A percentile compares a stretch with the other conserved stretches of the same genome.
Evolutionary conservation across 495 filamentous ascomycete species (phyloP).

Genomic region (Peziza echinospora): DNA sequence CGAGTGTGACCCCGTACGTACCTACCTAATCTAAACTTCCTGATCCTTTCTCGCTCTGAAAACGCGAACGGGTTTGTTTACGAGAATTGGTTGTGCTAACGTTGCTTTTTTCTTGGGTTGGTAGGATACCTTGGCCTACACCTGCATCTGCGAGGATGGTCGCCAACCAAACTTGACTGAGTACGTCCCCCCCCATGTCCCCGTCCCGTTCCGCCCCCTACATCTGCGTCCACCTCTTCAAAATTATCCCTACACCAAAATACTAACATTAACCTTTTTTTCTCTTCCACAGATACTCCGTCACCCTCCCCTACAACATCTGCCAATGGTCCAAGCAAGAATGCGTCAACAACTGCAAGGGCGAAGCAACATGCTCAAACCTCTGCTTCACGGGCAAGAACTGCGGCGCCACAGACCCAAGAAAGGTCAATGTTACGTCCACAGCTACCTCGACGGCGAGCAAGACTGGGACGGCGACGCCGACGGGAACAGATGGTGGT

Average conservation of each 20-base stretch:
- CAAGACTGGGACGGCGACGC: slow-evolving; percentile 17
- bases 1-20: too few species aligned
- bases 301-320: slow-evolving; percentile 49
- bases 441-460: slow-evolving; percentile 23
- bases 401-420: slow-evolving; percentile 44
- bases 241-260: not conserved
- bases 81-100: too few species aligned
- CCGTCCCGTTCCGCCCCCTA: too few species aligned
- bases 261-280: not conserved
- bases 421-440: slow-evolving; percentile 29
- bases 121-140: slow-evolving; percentile 5
- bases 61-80: too few species aligned
- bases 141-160: slow-evolving; percentile 10
- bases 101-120: too few species aligned
- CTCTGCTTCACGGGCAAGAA: slow-evolving; percentile 34
- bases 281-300: slow-evolving; percentile 42
- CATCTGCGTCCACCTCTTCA: not conserved
- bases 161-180: slow-evolving; percentile 12
- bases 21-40: too few species aligned
- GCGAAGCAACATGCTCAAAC: slow-evolving; percentile 29
- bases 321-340: slow-evolving; percentile 37
- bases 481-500: too few species aligned
- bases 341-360: slow-evolving; percentile 32
- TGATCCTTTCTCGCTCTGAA: too few species aligned
- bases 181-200: slow-evolving; percentile 7